Evolutionary conservation across 345 rosid species (phyloP).

Genomic region (Noccaea caerulescens): DNA sequence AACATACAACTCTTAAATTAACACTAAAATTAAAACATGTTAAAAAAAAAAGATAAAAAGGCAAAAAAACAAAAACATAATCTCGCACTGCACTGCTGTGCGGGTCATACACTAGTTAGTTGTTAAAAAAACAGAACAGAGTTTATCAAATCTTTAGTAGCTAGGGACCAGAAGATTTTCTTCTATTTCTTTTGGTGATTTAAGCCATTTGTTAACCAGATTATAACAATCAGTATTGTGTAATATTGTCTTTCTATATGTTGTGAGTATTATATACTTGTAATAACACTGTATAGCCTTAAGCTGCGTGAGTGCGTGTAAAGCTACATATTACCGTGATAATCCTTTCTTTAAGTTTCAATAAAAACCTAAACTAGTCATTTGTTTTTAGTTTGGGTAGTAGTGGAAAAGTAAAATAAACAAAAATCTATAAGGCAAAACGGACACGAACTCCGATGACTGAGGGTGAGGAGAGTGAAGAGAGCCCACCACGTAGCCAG

Average conservation of each 20-base stretch:
- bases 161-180: too few relatives aligned
- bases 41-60: too few relatives aligned
- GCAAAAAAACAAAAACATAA: too few relatives aligned
- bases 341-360: slow-evolving; percentile 23
- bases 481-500: slow-evolving; percentile 34
- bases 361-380: slow-evolving; percentile 34
- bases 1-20: too few relatives aligned
- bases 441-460: slow-evolving; percentile 26
- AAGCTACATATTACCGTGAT: slow-evolving; percentile 17
- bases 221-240: background rate
- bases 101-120: too few relatives aligned
- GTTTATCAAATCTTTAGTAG: background rate
- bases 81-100: too few relatives aligned
- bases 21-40: too few relatives aligned
- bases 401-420: slow-evolving; percentile 1
- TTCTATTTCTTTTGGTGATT: background rate
- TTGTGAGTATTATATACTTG: background rate
- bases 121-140: too few relatives aligned
- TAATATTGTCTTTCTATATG: background rate
- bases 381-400: slow-evolving; percentile 26
- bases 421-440: slow-evolving; percentile 4
- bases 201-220: background rate
- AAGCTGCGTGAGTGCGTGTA: slow-evolving; percentile 4
- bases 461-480: slow-evolving; percentile 33
- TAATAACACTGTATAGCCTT: background rate